Percentiles rank a stretch among this genome's conserved stretches.
These are phyloP conservation scores for Xylariales sp. DNA, from an alignment of 2,329 filamentous ascomycete genomes.

Conservation along the genomic window DNA sequence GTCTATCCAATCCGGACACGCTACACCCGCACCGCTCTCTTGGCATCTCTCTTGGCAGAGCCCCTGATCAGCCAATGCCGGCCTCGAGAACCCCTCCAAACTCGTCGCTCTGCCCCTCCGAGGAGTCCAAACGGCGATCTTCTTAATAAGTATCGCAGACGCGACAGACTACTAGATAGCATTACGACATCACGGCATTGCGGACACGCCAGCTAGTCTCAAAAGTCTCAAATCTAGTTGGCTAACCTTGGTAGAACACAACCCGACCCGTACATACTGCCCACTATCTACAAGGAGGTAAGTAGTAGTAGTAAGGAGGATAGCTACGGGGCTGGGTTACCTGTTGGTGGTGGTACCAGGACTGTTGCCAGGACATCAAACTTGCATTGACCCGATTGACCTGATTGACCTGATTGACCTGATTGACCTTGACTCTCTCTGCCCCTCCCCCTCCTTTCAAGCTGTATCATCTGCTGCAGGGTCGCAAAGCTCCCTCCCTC, in stretches of 20 bases:
- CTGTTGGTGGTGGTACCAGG: slow-evolving; percentile 17
- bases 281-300: too few species aligned
- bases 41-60: slow-evolving; percentile 33
- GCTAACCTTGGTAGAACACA: background rate
- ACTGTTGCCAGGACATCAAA: background rate
- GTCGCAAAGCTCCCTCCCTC: slow-evolving; percentile 18
- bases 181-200: too few species aligned
- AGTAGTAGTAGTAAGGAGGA: background rate
- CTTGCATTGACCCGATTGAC: slow-evolving; percentile 24
- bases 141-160: background rate
- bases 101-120: slow-evolving; percentile 27
- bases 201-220: slow-evolving; percentile 8
- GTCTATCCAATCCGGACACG: background rate
- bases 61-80: slow-evolving; percentile 37
- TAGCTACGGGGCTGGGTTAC: background rate
- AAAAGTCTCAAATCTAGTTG: background rate
- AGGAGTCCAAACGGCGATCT: slow-evolving; percentile 19
- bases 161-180: slow-evolving; percentile 8
- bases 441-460: slow-evolving; percentile 37
- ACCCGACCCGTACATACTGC: background rate
- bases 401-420: too few species aligned
- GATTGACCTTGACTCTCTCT: background rate
- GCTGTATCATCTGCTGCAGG: slow-evolving; percentile 6
- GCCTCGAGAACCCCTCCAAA: slow-evolving; percentile 25
- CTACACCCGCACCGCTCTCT: slow-evolving; percentile 19